Evolutionary conservation across 192 early-diverging fungal genomes (phyloP).

Genomic region (Thoreauomyces humboldtii): DNA sequence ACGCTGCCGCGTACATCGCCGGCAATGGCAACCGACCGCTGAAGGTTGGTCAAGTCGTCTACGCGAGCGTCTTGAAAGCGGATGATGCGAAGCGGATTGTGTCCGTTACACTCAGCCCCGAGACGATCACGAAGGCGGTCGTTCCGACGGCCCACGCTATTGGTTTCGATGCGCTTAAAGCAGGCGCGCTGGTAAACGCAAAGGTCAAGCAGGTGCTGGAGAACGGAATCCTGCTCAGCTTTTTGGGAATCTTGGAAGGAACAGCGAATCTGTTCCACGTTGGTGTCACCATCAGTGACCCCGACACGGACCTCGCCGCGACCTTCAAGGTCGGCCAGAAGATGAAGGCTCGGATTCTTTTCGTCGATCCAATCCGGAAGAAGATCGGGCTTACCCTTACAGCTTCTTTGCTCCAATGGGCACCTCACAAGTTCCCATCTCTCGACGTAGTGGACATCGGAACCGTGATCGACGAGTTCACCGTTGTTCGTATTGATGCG

Average conservation of each 20-base stretch:
- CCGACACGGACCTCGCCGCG: slow-evolving; percentile 45
- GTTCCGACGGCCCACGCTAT: slow-evolving; percentile 48
- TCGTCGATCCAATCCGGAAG: slow-evolving; percentile 49
- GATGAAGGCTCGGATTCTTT: slow-evolving; percentile 71
- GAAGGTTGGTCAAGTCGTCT: slow-evolving; percentile 73
- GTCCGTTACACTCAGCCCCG: slow-evolving; percentile 64
- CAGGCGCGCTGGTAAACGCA: slow-evolving; percentile 71
- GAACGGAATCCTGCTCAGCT: slow-evolving; percentile 65
- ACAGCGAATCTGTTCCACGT: slow-evolving; percentile 61
- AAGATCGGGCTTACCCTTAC: slow-evolving; percentile 37
- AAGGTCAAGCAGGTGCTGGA: slow-evolving; percentile 62
- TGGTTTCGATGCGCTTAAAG: slow-evolving; percentile 73
- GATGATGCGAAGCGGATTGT: slow-evolving; percentile 64
- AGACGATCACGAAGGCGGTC: slow-evolving; percentile 46
- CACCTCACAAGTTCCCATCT: background rate
- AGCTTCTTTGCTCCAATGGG: background rate
- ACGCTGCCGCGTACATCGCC: slow-evolving; percentile 41
- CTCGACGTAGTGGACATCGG: slow-evolving; percentile 60
- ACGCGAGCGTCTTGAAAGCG: slow-evolving; percentile 60
- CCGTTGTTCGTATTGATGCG: slow-evolving; percentile 59
- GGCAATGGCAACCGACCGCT: slow-evolving; percentile 45
- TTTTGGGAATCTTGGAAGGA: slow-evolving; percentile 84
- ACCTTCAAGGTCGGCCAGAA: slow-evolving; percentile 61
- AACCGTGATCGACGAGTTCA: slow-evolving; percentile 62
- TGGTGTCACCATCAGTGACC: slow-evolving; percentile 35